Percentiles rank a stretch among this genome's conserved stretches.
These are phyloP conservation scores for Stentor coeruleus DNA, from an alignment of 73 alveolate species.

Conservation along the genomic window DNA sequence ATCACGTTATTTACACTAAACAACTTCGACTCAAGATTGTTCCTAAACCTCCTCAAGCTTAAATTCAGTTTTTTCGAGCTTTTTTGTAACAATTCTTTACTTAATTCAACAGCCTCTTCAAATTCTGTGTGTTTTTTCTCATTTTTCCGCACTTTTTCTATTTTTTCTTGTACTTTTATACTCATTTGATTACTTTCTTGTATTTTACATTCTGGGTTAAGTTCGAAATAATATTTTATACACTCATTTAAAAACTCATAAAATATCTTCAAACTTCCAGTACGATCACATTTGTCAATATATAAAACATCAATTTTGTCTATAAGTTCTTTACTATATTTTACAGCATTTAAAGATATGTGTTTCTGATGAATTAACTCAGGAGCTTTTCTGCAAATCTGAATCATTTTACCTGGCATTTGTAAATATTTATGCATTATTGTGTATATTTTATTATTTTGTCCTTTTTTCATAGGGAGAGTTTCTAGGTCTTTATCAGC, in stretches of 20 bases:
- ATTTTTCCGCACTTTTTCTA: not conserved
- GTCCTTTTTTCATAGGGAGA: not conserved
- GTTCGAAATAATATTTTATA: too few species aligned
- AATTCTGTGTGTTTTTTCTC: too few species aligned
- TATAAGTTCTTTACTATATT: not conserved
- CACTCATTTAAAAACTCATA: not conserved
- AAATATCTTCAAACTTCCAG: not conserved
- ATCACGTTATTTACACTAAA: not conserved
- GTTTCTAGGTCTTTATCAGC: not conserved
- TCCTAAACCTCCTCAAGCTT: too few species aligned
- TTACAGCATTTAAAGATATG: not conserved
- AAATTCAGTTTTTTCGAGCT: not conserved
- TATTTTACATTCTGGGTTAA: too few species aligned
- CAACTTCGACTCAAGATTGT: not conserved
- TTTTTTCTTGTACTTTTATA: not conserved
- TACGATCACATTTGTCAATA: not conserved
- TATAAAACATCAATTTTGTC: not conserved
- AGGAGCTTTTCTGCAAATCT: not conserved
- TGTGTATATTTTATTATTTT: too few species aligned
- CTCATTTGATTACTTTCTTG: not conserved
- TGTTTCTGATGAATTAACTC: not conserved
- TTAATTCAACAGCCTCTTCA: not conserved
- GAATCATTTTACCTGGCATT: not conserved
- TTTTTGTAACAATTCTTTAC: not conserved
- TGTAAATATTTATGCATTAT: not conserved